phyloP scores from a whole-genome alignment of 768 basidiomycete genomes.

The Paxillus rubicundulus region DNA sequence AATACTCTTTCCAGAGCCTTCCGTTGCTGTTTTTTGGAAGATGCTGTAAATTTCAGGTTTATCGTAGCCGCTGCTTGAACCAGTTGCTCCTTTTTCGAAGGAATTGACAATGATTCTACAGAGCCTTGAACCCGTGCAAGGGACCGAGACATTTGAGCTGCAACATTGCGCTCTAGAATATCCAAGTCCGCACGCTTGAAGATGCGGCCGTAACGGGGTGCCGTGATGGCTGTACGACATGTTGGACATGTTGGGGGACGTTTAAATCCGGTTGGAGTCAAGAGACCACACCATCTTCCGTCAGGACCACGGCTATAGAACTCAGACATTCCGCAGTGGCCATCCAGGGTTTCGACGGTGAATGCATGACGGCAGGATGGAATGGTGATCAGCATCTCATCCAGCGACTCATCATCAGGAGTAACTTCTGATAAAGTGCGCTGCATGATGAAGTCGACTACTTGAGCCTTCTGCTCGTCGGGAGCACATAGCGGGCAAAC shows the following conservation, averaged over 20 bases:
- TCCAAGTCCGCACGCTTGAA: constrained; percentile 64
- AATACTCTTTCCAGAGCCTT: constrained; percentile 16
- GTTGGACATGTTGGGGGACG: constrained; percentile 57
- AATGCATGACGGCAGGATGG: constrained; percentile 62
- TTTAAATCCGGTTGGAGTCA: constrained; percentile 38
- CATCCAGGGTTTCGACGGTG: constrained; percentile 71
- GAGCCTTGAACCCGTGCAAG: constrained; percentile 33
- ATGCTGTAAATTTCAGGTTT: constrained; percentile 13
- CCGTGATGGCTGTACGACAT: constrained; percentile 56
- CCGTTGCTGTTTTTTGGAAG: constrained; percentile 6
- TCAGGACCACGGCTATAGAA: constrained; percentile 43
- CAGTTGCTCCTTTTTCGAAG: constrained; percentile 16
- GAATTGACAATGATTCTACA: constrained; percentile 30
- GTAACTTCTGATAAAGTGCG: constrained; percentile 50
- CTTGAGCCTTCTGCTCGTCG: constrained; percentile 32
- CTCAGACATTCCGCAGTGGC: constrained; percentile 46
- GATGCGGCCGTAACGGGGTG: constrained; percentile 58
- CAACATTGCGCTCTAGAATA: constrained; percentile 62
- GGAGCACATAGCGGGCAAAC: constrained; percentile 52
- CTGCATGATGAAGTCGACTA: constrained; percentile 62
- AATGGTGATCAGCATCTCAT: constrained; percentile 58
- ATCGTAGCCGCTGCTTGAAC: constrained; percentile 9
- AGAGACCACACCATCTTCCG: constrained; percentile 44
- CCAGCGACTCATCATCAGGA: constrained; percentile 36
- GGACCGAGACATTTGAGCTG: constrained; percentile 45